A percentile compares a stretch with the other conserved stretches of the same genome.
These are phyloP conservation scores for Lentinula aciculospora DNA, from an alignment of 768 basidiomycete species.

Conservation along the genomic window DNA sequence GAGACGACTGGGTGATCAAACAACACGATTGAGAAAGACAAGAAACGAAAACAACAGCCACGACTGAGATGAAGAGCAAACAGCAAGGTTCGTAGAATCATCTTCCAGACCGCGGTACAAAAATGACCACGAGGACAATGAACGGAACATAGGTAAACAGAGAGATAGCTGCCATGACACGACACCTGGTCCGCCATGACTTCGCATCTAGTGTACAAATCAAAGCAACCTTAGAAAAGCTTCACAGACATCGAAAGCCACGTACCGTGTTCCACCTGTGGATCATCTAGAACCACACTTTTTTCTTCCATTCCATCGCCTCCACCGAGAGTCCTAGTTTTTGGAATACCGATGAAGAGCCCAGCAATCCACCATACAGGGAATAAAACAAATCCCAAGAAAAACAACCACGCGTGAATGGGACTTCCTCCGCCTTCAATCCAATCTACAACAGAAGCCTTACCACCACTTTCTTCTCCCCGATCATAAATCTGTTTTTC, in stretches of 20 bases:
- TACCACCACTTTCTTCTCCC: conserved; percentile 14
- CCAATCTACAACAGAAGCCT: conserved; percentile 37
- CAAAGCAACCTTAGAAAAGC: background rate
- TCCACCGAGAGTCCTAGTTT: conserved; percentile 1
- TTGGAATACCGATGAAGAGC: conserved; percentile 33
- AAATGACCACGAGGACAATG: conserved; percentile 47
- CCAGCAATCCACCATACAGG: conserved; percentile 62
- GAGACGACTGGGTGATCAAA: background rate
- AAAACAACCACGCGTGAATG: conserved; percentile 74
- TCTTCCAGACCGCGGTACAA: conserved; percentile 14
- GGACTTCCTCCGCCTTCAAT: conserved; percentile 43
- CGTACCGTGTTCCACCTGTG: conserved; percentile 51
- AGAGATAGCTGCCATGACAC: conserved; percentile 44
- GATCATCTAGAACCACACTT: conserved; percentile 44
- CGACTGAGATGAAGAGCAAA: background rate
- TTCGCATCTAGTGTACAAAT: conserved; percentile 36
- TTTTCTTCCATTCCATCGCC: background rate
- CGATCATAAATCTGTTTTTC: background rate
- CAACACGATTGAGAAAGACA: too few relatives aligned
- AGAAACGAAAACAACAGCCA: background rate
- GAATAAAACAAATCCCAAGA: conserved; percentile 62
- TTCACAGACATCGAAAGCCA: conserved; percentile 2
- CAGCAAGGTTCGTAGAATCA: background rate
- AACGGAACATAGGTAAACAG: conserved; percentile 53
- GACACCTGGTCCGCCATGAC: conserved; percentile 50